Base-by-base conservation (phyloP, 2,329 filamentous ascomycete genomes). In the Pseudohalonectria lignicola region DNA sequence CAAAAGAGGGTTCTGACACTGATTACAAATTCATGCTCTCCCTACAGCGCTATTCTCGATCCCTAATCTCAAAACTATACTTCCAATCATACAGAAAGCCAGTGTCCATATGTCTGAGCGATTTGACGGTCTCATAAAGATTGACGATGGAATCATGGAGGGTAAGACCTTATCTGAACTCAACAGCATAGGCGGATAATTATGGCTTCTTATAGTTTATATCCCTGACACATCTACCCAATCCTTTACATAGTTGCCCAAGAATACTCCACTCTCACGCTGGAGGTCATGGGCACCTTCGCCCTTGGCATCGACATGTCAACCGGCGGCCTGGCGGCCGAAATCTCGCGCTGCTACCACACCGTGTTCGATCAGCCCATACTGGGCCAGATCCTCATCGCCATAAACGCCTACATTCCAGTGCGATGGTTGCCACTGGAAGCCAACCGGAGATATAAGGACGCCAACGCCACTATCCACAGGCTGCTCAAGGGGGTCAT, bases 361-460 rank as follows among this genome's bases (percentile, higher is more conserved):
- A 42, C 45, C 17, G 41, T 60, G 33, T 55, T 62, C 30, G 50
- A 56, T 12, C 53, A 54, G 15, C 37, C 46, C 0, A 39, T 41
- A 1, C 17, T 54, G 0, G 52, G 54, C 1, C 47, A 53, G 13
- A 16, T 60, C 4, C 47, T 61, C 10, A 47, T 44, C 30, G 49
- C 54, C 15, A 39, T 59, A 11, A 41, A 45, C 21, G 40, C 39
- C 7, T 26, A 26, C 23, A 12, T 26, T 7, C 23, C 23, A 12
- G 12, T 26, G 8, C 23, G 23, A 12, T 26, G 23, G 23, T 12
- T 26, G 23, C 23, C 23, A 7, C 23, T 26, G 8, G 12, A 26
- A 12, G 57, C 59, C 1, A 67, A 67, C 39, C 50, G 45, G 5
- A 45, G 40, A 3, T 66, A 63, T 42, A 42, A 61, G 12, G 37